Evolutionary conservation across 495 filamentous ascomycete genomes (phyloP).

Genomic region (Aspergillus diversus): DNA sequence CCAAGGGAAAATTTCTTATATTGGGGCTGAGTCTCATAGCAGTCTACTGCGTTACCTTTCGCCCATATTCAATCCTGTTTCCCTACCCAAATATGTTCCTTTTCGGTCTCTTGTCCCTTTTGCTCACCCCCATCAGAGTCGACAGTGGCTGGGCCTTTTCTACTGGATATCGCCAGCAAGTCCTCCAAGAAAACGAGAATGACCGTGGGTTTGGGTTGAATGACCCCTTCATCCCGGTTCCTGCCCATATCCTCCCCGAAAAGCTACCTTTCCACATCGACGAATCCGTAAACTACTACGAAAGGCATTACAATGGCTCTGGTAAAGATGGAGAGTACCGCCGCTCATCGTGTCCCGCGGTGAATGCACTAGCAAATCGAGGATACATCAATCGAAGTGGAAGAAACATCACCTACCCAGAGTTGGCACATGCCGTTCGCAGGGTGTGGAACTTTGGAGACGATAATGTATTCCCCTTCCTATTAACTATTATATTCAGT

Average conservation of each 20-base stretch:
- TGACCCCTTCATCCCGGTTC: slow-evolving; percentile 11
- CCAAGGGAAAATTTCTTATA: not conserved
- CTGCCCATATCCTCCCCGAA: slow-evolving; percentile 8
- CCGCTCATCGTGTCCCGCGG: slow-evolving; percentile 9
- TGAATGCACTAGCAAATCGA: slow-evolving; percentile 9
- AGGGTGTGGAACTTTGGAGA: slow-evolving; percentile 15
- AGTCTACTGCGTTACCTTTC: not conserved
- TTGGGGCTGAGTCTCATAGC: not conserved
- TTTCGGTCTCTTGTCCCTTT: not conserved
- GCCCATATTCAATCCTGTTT: not conserved
- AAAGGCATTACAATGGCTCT: slow-evolving; percentile 3
- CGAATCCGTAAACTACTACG: slow-evolving; percentile 5
- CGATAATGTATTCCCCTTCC: slow-evolving; percentile 5
- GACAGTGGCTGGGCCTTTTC: not conserved
- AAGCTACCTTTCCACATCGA: slow-evolving; percentile 7
- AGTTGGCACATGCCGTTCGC: slow-evolving; percentile 10
- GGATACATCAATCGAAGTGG: slow-evolving; percentile 16
- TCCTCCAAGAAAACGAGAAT: not conserved
- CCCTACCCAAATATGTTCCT: not conserved
- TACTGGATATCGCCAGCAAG: not conserved
- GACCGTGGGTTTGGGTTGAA: slow-evolving; percentile 10
- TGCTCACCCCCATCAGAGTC: not conserved
- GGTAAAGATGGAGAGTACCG: not conserved
- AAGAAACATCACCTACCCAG: slow-evolving; percentile 3
- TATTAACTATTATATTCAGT: not conserved